Evolutionary conservation across 306 rosid genomes (phyloP).

Genomic region (Luffa acutangula): DNA sequence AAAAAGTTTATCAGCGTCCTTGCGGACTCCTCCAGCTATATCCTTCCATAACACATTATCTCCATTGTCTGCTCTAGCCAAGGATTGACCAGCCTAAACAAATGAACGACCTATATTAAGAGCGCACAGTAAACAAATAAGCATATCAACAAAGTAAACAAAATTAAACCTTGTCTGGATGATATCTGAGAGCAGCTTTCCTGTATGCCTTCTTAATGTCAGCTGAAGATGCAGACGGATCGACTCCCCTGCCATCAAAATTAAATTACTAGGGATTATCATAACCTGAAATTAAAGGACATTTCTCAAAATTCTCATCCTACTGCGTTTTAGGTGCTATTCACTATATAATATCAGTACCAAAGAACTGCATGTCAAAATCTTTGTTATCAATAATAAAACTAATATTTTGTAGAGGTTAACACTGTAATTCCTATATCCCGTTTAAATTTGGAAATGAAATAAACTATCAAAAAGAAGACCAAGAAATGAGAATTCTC

Average conservation of each 20-base stretch:
- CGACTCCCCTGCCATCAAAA: slow-evolving; percentile 71
- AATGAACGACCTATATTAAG: slow-evolving; percentile 16
- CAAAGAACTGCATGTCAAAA: background rate
- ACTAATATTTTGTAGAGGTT: background rate
- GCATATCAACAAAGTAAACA: background rate
- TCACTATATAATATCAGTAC: background rate
- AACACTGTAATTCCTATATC: background rate
- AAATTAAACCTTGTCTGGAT: slow-evolving; percentile 82
- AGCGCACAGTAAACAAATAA: background rate
- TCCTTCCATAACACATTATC: slow-evolving; percentile 72
- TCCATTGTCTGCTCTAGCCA: slow-evolving; percentile 64
- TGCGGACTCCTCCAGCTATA: slow-evolving; percentile 67
- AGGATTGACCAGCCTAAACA: slow-evolving; percentile 73
- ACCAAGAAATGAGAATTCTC: background rate
- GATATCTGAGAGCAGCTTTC: slow-evolving; percentile 97
- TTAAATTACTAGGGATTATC: slow-evolving; percentile 18
- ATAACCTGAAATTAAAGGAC: background rate
- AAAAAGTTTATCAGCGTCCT: slow-evolving; percentile 73
- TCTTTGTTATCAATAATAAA: background rate
- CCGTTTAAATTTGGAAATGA: background rate
- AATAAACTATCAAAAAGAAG: background rate
- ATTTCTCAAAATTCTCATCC: background rate
- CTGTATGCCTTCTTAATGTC: slow-evolving; percentile 96
- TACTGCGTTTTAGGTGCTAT: background rate
- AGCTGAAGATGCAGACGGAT: slow-evolving; percentile 64